phyloP scores from a whole-genome alignment of 1,139 yeast species.

The Magnusiomyces magnusii region DNA sequence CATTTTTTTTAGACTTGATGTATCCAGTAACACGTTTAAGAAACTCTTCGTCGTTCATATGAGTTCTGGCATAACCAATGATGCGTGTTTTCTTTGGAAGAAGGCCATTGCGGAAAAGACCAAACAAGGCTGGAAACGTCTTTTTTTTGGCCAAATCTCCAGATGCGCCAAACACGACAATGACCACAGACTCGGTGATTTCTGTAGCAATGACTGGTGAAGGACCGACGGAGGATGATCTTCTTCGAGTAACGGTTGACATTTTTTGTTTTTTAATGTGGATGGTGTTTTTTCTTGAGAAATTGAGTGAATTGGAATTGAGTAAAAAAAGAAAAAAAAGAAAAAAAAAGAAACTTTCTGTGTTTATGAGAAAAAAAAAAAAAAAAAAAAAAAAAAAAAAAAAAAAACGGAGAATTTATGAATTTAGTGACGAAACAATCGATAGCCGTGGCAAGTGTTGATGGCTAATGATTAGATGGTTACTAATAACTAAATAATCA shows the following conservation, averaged over 20 bases:
- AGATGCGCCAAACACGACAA: conserved; percentile 92
- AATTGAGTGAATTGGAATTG: background rate
- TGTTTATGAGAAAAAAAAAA: background rate
- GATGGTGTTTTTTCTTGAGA: too few species aligned
- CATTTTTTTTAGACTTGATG: conserved; percentile 51
- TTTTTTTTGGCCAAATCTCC: conserved; percentile 97
- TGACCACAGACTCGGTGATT: conserved; percentile 19
- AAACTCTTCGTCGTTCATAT: conserved; percentile 58
- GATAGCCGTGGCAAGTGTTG: too few species aligned
- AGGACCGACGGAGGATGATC: background rate
- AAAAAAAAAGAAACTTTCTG: too few species aligned
- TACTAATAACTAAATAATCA: background rate
- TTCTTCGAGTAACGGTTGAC: conserved; percentile 10
- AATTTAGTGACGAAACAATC: too few species aligned
- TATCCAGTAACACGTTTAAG: conserved; percentile 55
- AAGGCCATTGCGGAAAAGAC: conserved; percentile 51
- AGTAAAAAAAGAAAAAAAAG: background rate
- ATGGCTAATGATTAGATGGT: too few species aligned
- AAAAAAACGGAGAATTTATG: conserved; percentile 1
- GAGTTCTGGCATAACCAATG: conserved; percentile 87
- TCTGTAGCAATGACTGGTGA: background rate
- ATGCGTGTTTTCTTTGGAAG: conserved; percentile 64
- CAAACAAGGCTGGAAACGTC: conserved; percentile 48
- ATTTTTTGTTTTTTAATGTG: background rate
- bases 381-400: conserved; percentile 6